These are phyloP conservation scores for Ophiostoma montium DNA, from an alignment of 2,329 filamentous ascomycete species.

Conservation along the genomic window DNA sequence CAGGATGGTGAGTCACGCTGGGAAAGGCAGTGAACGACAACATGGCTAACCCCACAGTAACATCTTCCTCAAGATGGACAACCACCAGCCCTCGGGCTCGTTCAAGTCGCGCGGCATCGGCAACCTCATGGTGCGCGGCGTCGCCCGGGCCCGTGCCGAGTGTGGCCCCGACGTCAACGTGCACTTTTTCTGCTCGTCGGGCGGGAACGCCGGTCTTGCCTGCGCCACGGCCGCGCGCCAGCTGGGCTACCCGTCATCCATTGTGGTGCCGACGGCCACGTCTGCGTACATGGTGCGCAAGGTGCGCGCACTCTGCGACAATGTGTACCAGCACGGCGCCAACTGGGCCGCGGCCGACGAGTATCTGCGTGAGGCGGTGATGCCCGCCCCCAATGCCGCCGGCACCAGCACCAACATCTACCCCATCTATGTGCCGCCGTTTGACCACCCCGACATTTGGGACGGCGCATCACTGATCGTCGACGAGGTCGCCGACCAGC, in stretches of 20 bases:
- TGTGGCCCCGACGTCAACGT: slow-evolving; percentile 23
- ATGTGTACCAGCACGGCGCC: slow-evolving; percentile 47
- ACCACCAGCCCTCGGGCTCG: slow-evolving; percentile 65
- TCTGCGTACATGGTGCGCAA: slow-evolving; percentile 54
- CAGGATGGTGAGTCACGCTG: slow-evolving; percentile 44
- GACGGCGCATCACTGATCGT: slow-evolving; percentile 45
- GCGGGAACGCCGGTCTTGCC: slow-evolving; percentile 69
- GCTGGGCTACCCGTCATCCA: slow-evolving; percentile 49
- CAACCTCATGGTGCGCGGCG: slow-evolving; percentile 46
- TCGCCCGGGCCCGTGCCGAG: slow-evolving; percentile 16
- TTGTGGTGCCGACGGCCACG: slow-evolving; percentile 55
- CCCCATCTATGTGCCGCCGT: slow-evolving; percentile 50
- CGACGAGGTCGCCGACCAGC: slow-evolving; percentile 27
- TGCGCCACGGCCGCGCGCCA: slow-evolving; percentile 56
- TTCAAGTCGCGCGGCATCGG: slow-evolving; percentile 74
- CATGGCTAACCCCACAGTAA: slow-evolving; percentile 29
- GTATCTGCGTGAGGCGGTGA: slow-evolving; percentile 43
- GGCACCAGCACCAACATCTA: slow-evolving; percentile 13
- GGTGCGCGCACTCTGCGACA: slow-evolving; percentile 47
- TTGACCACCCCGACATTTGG: slow-evolving; percentile 54
- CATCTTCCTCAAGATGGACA: slow-evolving; percentile 73
- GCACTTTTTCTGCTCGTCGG: slow-evolving; percentile 61
- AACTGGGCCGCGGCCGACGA: slow-evolving; percentile 56
- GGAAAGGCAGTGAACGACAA: neutral
- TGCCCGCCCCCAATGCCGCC: slow-evolving; percentile 28